phyloP scores from a whole-genome alignment of 140 eudicot genomes.

The Flaveria floridana region DNA sequence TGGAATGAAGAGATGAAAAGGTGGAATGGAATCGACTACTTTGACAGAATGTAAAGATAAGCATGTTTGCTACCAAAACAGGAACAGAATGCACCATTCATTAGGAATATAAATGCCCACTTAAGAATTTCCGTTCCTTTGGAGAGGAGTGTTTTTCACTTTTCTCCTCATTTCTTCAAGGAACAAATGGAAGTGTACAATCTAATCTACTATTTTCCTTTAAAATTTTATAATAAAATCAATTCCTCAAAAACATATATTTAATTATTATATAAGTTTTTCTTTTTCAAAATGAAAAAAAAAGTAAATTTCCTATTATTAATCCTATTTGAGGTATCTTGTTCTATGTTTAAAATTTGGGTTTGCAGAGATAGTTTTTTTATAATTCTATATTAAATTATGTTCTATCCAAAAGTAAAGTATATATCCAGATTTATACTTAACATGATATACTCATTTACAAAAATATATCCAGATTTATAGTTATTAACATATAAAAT shows the following conservation, averaged over 20 bases:
- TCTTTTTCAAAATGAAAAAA: no score
- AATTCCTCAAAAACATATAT: no score
- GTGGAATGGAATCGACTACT: not conserved
- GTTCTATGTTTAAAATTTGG: no score
- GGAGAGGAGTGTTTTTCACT: not conserved
- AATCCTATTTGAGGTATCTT: no score
- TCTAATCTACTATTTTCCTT: not conserved
- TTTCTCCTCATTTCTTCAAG: not conserved
- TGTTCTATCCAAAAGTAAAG: not conserved
- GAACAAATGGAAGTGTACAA: not conserved
- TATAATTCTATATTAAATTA: not conserved
- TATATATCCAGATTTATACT: not conserved
- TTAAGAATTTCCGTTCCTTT: not conserved
- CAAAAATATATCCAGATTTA: not conserved
- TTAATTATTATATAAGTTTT: no score
- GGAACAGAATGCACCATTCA: not conserved
- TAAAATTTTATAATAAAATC: no score
- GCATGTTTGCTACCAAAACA: constrained; percentile 3
- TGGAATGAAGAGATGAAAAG: not conserved
- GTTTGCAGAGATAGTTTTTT: not conserved
- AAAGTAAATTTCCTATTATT: no score
- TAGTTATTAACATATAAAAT: no score
- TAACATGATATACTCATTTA: not conserved
- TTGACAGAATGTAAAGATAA: not conserved
- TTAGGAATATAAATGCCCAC: not conserved